Conservation (phyloP, 805 yeast genomes). For the Nakazawaea wickerhamii region DNA sequence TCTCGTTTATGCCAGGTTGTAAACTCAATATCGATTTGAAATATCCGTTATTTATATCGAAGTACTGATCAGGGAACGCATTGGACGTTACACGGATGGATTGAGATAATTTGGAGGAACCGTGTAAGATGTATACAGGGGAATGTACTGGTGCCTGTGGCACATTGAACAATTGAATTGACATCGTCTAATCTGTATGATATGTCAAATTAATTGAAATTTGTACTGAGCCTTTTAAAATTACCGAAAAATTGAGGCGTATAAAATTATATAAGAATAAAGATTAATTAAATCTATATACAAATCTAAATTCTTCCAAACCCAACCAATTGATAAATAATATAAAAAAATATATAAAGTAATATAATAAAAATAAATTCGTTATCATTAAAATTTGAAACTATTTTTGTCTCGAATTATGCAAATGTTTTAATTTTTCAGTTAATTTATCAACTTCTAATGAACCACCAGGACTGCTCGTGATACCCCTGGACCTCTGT, state of each 20-base stretch:
- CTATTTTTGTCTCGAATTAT: not conserved
- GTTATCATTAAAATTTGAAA: no score
- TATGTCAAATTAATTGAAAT: no score
- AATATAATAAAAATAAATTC: no score
- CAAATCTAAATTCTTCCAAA: not conserved
- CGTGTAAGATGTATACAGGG: slow-evolving; percentile 47
- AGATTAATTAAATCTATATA: not conserved
- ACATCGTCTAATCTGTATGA: slow-evolving; percentile 17
- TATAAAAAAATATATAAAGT: not conserved
- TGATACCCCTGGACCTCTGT: slow-evolving; percentile 3
- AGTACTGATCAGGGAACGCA: slow-evolving; percentile 61
- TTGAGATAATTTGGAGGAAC: slow-evolving; percentile 24
- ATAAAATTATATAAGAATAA: no score
- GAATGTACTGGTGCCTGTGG: slow-evolving; percentile 35
- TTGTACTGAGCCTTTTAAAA: not conserved
- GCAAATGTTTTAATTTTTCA: slow-evolving; percentile 12
- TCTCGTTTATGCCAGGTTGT: slow-evolving; percentile 58
- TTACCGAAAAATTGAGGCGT: no score
- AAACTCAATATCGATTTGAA: slow-evolving; percentile 76
- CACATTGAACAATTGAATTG: slow-evolving; percentile 26
- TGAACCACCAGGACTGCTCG: not conserved
- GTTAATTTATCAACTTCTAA: slow-evolving; percentile 13
- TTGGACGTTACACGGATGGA: slow-evolving; percentile 33
- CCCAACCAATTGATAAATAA: not conserved
- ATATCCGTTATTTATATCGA: slow-evolving; percentile 60